A percentile compares a stretch with the other conserved stretches of the same genome.
Evolutionary conservation across 2,329 filamentous ascomycete genomes (phyloP).

Genomic region (Verticillium zaregamsianum): DNA sequence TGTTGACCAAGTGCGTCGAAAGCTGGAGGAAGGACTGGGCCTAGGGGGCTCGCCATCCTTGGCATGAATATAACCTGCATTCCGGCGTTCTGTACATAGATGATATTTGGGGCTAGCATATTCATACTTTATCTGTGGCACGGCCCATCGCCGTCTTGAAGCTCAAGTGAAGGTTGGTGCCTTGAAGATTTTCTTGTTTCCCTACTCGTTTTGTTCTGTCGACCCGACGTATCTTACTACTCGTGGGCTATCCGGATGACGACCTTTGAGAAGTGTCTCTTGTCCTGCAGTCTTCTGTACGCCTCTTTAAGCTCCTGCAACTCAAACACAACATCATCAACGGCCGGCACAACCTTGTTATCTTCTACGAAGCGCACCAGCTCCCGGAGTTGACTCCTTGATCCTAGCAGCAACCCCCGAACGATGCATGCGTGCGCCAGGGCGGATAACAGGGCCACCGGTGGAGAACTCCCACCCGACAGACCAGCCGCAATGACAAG

Average conservation of each 20-base stretch:
- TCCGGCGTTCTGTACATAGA: background rate
- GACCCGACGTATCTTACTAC: too few species aligned
- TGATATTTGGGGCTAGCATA: background rate
- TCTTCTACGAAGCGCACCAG: slow-evolving; percentile 26
- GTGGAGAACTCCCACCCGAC: background rate
- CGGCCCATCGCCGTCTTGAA: background rate
- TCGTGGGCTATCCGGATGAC: slow-evolving; percentile 19
- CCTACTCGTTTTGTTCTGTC: too few species aligned
- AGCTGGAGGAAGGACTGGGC: slow-evolving; percentile 4
- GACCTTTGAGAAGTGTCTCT: slow-evolving; percentile 32
- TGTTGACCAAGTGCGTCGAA: slow-evolving; percentile 25
- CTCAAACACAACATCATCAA: slow-evolving; percentile 25
- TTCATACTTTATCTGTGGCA: background rate
- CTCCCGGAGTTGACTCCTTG: slow-evolving; percentile 20
- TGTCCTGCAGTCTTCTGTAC: slow-evolving; percentile 23
- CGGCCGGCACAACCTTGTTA: slow-evolving; percentile 21
- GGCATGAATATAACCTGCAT: background rate
- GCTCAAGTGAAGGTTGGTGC: too few species aligned
- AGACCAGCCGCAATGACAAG: slow-evolving; percentile 22
- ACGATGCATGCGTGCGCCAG: slow-evolving; percentile 16
- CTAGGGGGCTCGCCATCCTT: background rate
- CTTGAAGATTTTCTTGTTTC: too few species aligned
- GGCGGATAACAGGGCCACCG: background rate
- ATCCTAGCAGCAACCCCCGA: slow-evolving; percentile 23
- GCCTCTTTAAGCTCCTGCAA: slow-evolving; percentile 25